Base-by-base conservation (phyloP, 2,329 filamentous ascomycete genomes). In the Dactylellina parvicollis region DNA sequence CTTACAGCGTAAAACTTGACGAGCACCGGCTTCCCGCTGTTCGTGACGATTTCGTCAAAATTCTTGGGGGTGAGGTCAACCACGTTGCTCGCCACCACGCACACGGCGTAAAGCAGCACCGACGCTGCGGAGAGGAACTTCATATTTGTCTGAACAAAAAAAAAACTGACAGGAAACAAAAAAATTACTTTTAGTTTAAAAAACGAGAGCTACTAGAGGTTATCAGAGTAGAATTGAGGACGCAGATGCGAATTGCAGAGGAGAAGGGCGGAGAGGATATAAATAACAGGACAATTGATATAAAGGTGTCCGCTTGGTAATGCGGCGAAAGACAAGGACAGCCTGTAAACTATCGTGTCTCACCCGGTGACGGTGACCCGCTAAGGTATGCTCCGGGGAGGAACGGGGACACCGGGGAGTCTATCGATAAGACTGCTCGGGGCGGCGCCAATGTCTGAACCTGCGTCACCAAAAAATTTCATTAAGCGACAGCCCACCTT, bases 11-110 rank as follows among this genome's bases (percentile, higher is more conserved):
- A 98, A 87, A 99, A 99, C 82, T 98, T 93, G 78, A 98, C 92
- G 24, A 99, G 89, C 0, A 95, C 93, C 44, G 95, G 94, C 85
- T 96, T 98, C 82, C 92, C 92, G 47, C 91, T 94, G 81, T 96
- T 88, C 73, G 96, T 86, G 76, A 96, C 92, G 62, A 96, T 85
- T 50, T 89, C 84, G 84, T 98, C 94, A 81, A 99, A 99, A 85
- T 97, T 99, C 78, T 85, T 84, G 64, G 94, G 92, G 72, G 90
- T 88, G 74, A 99, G 89, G 81, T 98, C 94, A 78, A 96, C 85
- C 76, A 99, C 95, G 65, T 91, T 90, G 64, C 92, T 95, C 78
- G 89, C 88, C 78, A 91, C 89, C 73, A 87, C 84, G 67, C 85
- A 87, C 77, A 49, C 46, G 22, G 57, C 60, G 10, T 50, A 28